Percentiles rank a stretch among this genome's conserved stretches.
phyloP scores from a whole-genome alignment of 345 rosid genomes.

The Ailanthus altissimus region DNA sequence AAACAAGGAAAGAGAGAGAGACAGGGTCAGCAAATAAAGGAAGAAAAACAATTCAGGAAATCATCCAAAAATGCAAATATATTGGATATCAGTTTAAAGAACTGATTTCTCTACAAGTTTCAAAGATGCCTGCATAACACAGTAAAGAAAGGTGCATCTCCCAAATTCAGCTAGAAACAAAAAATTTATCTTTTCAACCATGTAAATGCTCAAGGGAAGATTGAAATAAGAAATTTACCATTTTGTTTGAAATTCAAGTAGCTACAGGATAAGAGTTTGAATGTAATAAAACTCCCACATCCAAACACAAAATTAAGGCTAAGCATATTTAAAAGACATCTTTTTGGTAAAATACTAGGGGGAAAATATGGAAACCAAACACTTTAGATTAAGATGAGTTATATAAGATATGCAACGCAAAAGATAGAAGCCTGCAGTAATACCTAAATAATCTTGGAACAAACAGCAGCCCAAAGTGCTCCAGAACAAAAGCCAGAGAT shows the following conservation, averaged over 20 bases:
- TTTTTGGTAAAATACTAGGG: background rate
- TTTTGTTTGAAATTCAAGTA: background rate
- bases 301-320: background rate
- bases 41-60: background rate
- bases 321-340: background rate
- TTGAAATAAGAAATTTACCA: background rate
- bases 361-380: background rate
- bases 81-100: background rate
- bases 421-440: background rate
- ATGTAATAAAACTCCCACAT: background rate
- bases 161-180: background rate
- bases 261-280: background rate
- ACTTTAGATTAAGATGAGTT: background rate
- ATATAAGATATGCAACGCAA: background rate
- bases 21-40: background rate
- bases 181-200: background rate
- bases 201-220: background rate
- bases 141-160: background rate
- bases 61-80: background rate
- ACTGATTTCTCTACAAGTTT: background rate
- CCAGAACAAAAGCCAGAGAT: conserved; percentile 56
- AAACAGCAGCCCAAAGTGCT: conserved; percentile 57
- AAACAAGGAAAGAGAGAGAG: background rate
- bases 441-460: conserved; percentile 59
- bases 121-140: background rate